Percentiles rank a stretch among this genome's conserved stretches.
Evolutionary conservation across 78 protist genomes (phyloP).

Genomic region (Dictyostelium firmibasis): DNA sequence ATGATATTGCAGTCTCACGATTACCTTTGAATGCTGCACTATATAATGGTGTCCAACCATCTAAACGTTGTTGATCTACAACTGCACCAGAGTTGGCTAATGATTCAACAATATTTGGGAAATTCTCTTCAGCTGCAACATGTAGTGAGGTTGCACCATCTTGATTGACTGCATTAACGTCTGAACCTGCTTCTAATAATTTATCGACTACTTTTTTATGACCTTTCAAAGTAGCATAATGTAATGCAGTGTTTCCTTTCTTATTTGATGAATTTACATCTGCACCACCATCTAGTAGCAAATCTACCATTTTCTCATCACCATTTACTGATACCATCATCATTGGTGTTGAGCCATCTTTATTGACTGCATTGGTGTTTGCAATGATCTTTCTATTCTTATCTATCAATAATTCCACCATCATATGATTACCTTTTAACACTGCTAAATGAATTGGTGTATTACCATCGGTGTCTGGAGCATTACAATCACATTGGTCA

Average conservation of each 20-base stretch:
- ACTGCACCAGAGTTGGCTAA: conserved; percentile 59
- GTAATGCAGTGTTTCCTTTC: conserved; percentile 69
- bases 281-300: conserved; percentile 21
- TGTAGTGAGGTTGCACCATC: conserved; percentile 75
- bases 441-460: conserved; percentile 57
- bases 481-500: not conserved
- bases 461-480: conserved; percentile 35
- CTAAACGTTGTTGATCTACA: conserved; percentile 44
- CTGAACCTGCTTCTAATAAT: conserved; percentile 51
- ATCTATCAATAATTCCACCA: conserved; percentile 13
- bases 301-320: conserved; percentile 57
- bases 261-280: conserved; percentile 55
- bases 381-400: not conserved
- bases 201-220: conserved; percentile 67
- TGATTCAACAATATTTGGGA: conserved; percentile 40
- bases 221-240: conserved; percentile 59
- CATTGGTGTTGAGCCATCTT: conserved; percentile 66
- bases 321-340: conserved; percentile 78
- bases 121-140: conserved; percentile 73
- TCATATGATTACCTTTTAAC: not conserved
- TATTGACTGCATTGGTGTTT: conserved; percentile 45
- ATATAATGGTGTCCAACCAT: conserved; percentile 79
- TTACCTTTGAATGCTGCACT: conserved; percentile 68
- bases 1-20: conserved; percentile 38
- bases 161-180: conserved; percentile 61